phyloP scores from a whole-genome alignment of 2,329 filamentous ascomycete genomes.

The Ophiocordyceps unilateralis region DNA sequence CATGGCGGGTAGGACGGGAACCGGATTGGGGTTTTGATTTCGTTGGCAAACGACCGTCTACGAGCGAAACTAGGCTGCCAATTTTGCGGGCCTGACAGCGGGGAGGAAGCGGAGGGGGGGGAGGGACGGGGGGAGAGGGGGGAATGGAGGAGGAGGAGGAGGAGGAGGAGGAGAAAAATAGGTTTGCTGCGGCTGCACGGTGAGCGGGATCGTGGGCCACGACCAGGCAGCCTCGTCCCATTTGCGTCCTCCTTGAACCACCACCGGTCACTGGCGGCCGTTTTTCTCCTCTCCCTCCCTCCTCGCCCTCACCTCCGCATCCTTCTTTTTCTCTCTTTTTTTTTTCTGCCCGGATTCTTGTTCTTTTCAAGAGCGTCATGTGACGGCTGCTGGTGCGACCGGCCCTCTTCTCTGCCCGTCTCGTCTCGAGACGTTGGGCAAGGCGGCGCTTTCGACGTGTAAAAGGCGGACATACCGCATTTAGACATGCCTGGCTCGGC shows the following conservation, averaged over 20 bases:
- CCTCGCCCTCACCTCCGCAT: background rate
- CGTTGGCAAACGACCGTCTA: background rate
- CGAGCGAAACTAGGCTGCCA: background rate
- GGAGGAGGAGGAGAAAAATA: background rate
- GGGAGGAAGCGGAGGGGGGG: background rate
- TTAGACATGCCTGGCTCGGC: slow-evolving; percentile 1
- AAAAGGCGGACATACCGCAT: background rate
- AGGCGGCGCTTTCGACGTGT: background rate
- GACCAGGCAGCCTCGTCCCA: background rate
- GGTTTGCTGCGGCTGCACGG: background rate
- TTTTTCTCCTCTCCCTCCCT: background rate
- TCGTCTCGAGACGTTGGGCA: background rate
- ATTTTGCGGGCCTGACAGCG: background rate
- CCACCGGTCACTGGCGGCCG: background rate
- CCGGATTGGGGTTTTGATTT: background rate
- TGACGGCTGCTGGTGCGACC: too few relatives aligned
- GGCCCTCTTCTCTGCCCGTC: too few relatives aligned
- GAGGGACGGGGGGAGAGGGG: too few relatives aligned
- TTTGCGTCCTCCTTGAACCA: background rate
- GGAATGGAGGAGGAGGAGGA: background rate
- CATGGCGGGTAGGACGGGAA: slow-evolving; percentile 18
- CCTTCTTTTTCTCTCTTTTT: too few relatives aligned
- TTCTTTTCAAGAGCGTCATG: too few relatives aligned
- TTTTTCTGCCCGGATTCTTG: too few relatives aligned
- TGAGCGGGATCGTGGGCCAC: background rate